These are phyloP conservation scores for Cerrena zonata DNA, from an alignment of 1,284 basidiomycete species.

Conservation along the genomic window DNA sequence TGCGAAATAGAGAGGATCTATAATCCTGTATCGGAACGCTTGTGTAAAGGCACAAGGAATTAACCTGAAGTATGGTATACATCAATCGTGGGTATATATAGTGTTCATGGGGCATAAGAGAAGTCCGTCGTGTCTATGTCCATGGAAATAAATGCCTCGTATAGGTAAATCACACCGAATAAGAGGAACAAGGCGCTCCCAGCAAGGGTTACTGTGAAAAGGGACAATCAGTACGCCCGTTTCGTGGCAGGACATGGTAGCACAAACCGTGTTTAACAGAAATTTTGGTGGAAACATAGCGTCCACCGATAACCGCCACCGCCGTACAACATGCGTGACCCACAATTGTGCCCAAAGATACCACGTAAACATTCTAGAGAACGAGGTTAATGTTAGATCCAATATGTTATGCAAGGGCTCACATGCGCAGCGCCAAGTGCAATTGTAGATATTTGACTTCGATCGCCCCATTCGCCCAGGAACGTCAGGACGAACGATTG, in stretches of 20 bases:
- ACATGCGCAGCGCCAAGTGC: slow-evolving; percentile 94
- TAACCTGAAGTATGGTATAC: neutral
- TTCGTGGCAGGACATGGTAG: neutral
- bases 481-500: slow-evolving; percentile 95
- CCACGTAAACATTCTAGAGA: slow-evolving; percentile 65
- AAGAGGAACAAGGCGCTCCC: slow-evolving; percentile 79
- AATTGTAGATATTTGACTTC: slow-evolving; percentile 96
- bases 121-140: slow-evolving; percentile 30
- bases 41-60: neutral
- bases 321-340: slow-evolving; percentile 88
- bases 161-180: slow-evolving; percentile 74
- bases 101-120: slow-evolving; percentile 18
- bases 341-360: slow-evolving; percentile 83
- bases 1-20: neutral
- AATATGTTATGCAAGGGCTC: too few relatives aligned
- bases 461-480: slow-evolving; percentile 96
- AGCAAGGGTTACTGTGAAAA: slow-evolving; percentile 69
- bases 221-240: slow-evolving; percentile 5
- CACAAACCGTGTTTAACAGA: slow-evolving; percentile 86
- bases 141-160: slow-evolving; percentile 52
- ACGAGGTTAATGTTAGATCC: slow-evolving; percentile 10
- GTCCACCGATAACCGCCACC: slow-evolving; percentile 84
- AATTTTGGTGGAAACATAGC: slow-evolving; percentile 88
- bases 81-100: slow-evolving; percentile 8
- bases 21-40: neutral